Conservation (phyloP, 805 yeast species). For the Blastobotrys chiropterorum region DNA sequence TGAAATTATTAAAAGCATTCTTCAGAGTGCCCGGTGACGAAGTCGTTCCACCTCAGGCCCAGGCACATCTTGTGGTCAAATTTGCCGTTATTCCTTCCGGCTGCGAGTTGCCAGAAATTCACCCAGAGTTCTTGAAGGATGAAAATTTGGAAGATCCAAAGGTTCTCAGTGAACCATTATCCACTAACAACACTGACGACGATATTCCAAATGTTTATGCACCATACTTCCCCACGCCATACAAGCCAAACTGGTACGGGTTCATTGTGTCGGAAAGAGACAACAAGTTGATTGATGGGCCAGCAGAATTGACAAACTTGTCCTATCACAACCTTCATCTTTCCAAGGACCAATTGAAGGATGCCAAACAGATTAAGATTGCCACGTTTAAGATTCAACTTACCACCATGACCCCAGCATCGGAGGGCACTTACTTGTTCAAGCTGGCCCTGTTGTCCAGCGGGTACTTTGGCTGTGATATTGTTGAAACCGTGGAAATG, state of each 20-base stretch:
- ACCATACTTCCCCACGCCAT: conserved; percentile 66
- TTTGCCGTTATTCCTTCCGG: conserved; percentile 68
- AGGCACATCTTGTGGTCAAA: conserved; percentile 69
- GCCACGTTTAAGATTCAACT: conserved; percentile 74
- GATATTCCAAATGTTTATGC: conserved; percentile 56
- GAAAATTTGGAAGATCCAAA: conserved; percentile 31
- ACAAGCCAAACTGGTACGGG: conserved; percentile 55
- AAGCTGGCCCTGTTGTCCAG: conserved; percentile 64
- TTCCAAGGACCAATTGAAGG: conserved; percentile 41
- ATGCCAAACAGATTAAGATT: conserved; percentile 39
- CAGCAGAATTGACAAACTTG: conserved; percentile 44
- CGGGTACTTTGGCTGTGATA: conserved; percentile 76
- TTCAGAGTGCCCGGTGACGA: conserved; percentile 86
- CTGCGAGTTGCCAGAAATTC: conserved; percentile 27
- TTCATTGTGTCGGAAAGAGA: conserved; percentile 69
- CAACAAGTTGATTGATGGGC: conserved; percentile 68
- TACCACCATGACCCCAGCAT: conserved; percentile 70
- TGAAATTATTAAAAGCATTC: conserved; percentile 61
- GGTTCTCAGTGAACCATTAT: conserved; percentile 63
- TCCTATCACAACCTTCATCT: conserved; percentile 52
- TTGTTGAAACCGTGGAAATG: conserved; percentile 65
- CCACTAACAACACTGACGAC: conserved; percentile 64
- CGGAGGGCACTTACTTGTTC: conserved; percentile 59
- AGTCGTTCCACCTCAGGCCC: conserved; percentile 61
- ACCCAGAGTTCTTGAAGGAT: conserved; percentile 20